These are phyloP conservation scores for Primulina huaijiensis DNA, from an alignment of 257 asterid species.

Conservation along the genomic window DNA sequence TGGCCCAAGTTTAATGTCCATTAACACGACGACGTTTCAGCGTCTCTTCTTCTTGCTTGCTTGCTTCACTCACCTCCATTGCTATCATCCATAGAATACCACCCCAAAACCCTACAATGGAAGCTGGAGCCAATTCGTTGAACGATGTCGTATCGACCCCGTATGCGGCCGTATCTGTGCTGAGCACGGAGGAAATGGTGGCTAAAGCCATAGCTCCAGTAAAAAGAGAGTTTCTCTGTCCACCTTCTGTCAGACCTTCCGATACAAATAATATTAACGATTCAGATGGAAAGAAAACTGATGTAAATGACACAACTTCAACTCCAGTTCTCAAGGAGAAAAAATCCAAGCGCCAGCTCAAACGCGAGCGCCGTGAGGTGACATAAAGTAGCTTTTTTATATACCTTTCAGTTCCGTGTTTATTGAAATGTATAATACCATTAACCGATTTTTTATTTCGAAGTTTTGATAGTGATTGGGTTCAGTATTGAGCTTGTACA, in stretches of 20 bases:
- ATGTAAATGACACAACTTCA: constrained; percentile 26
- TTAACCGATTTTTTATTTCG: too few species aligned
- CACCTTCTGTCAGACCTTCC: constrained; percentile 54
- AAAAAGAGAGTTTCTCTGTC: constrained; percentile 59
- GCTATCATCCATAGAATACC: constrained; percentile 1
- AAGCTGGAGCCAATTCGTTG: constrained; percentile 22
- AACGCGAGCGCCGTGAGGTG: constrained; percentile 91
- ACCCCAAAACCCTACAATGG: constrained; percentile 48
- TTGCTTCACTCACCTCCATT: neutral
- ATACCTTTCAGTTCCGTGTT: too few species aligned
- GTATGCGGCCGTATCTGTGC: neutral
- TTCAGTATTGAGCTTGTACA: neutral
- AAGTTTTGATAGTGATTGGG: neutral
- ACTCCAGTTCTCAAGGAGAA: constrained; percentile 63
- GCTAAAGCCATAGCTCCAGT: constrained; percentile 88
- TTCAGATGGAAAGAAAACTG: constrained; percentile 22
- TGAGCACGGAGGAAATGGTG: constrained; percentile 62
- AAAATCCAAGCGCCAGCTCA: constrained; percentile 89
- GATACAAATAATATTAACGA: constrained; percentile 16
- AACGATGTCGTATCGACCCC: constrained; percentile 17
- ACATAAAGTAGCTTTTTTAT: neutral
- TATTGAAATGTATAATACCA: neutral
- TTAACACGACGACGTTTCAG: neutral
- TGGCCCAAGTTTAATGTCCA: too few species aligned
- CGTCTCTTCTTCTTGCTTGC: neutral